phyloP scores from a whole-genome alignment of 257 asterid species.

The Lycium ferocissimum region DNA sequence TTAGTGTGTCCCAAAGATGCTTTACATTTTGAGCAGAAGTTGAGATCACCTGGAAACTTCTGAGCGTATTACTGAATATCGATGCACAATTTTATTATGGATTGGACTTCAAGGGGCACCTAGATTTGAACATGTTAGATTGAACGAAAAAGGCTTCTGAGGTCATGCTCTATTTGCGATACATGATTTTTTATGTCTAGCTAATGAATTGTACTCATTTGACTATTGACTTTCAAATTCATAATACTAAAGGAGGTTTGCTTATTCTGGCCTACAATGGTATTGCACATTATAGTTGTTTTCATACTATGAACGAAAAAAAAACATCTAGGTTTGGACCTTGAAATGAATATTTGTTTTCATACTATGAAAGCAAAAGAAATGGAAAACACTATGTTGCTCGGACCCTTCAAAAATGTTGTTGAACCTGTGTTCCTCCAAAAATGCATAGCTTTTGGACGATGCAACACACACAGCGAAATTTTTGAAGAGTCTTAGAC shows the following conservation, averaged over 20 bases:
- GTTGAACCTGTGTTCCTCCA: neutral
- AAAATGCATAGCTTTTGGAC: neutral
- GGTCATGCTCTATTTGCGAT: neutral
- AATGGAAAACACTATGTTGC: neutral
- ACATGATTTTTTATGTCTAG: no score
- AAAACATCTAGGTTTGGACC: neutral
- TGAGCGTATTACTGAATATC: neutral
- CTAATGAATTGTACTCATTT: no score
- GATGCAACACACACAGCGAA: neutral
- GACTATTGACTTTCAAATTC: no score
- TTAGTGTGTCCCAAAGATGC: slow-evolving; percentile 9
- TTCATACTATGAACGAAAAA: neutral
- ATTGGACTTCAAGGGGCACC: neutral
- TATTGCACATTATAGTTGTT: no score
- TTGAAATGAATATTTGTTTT: neutral
- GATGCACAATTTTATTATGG: neutral
- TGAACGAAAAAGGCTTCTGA: neutral
- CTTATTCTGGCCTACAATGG: no score
- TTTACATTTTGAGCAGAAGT: neutral
- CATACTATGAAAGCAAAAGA: neutral
- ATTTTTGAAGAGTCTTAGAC: neutral
- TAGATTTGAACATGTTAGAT: neutral
- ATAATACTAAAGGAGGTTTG: no score
- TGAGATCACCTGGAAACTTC: neutral
- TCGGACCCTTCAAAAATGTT: neutral